Conservation (phyloP, 768 basidiomycete genomes). For the Goffeauzyma gilvescens region DNA sequence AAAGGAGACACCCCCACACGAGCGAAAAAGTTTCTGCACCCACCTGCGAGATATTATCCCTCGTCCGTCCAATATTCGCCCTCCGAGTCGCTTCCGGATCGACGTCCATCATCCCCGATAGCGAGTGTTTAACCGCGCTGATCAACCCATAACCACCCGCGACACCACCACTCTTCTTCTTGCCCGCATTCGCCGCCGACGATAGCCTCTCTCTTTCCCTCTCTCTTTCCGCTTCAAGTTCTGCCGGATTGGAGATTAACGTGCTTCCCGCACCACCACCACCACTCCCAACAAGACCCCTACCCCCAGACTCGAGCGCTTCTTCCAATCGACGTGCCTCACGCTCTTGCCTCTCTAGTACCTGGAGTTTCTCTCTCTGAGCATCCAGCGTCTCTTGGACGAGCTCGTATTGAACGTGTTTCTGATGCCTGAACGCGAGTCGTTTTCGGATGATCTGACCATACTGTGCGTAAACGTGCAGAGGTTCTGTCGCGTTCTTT, state of each 20-base stretch:
- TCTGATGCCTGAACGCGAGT: slow-evolving; percentile 86
- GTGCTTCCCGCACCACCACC: slow-evolving; percentile 11
- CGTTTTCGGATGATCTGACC: slow-evolving; percentile 84
- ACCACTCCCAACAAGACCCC: slow-evolving; percentile 19
- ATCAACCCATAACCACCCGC: slow-evolving; percentile 50
- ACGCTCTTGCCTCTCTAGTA: slow-evolving; percentile 76
- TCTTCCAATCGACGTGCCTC: slow-evolving; percentile 78
- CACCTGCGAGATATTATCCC: slow-evolving; percentile 88
- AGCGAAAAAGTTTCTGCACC: slow-evolving; percentile 10
- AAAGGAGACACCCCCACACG: not conserved
- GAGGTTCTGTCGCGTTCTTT: slow-evolving; percentile 82
- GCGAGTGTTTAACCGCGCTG: slow-evolving; percentile 76
- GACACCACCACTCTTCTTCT: slow-evolving; percentile 4
- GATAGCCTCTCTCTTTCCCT: slow-evolving; percentile 9
- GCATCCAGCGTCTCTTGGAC: slow-evolving; percentile 72
- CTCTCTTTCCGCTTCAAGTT: slow-evolving; percentile 12
- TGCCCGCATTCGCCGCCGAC: slow-evolving; percentile 4
- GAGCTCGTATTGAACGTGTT: slow-evolving; percentile 94
- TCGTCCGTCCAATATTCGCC: slow-evolving; percentile 80
- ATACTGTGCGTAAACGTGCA: slow-evolving; percentile 91
- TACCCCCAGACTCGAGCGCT: slow-evolving; percentile 46
- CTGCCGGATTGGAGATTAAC: slow-evolving; percentile 9
- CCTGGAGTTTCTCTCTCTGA: slow-evolving; percentile 66
- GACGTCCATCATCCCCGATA: slow-evolving; percentile 97
- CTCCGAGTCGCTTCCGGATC: slow-evolving; percentile 91